Evolutionary conservation across 1,284 basidiomycete species (phyloP).

Genomic region (Coniferiporia sulphurascens): DNA sequence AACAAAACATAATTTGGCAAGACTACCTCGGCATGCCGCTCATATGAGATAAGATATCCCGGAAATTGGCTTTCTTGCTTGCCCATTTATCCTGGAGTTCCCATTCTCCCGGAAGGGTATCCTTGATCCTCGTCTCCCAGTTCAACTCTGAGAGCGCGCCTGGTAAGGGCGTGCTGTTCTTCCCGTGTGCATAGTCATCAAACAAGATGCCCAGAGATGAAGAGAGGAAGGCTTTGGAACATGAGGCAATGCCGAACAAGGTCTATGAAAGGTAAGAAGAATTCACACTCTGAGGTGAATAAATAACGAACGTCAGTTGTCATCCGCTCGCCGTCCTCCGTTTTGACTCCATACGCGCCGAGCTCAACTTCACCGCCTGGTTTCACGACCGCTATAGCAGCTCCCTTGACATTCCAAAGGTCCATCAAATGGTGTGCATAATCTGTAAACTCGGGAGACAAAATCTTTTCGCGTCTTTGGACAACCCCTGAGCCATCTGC

Average conservation of each 20-base stretch:
- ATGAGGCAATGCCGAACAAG: constrained; percentile 38
- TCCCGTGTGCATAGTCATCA: constrained; percentile 26
- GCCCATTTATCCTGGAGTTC: constrained; percentile 33
- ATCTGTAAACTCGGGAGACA: not conserved
- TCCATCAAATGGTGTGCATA: constrained; percentile 11
- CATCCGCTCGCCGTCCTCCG: constrained; percentile 29
- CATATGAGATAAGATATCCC: constrained; percentile 31
- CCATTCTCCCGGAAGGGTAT: constrained; percentile 38
- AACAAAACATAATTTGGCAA: not conserved
- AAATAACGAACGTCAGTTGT: constrained; percentile 27
- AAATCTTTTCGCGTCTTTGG: not conserved
- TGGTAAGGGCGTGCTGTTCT: constrained; percentile 29
- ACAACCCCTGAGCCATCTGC: too few species aligned
- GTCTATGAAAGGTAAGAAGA: constrained; percentile 26
- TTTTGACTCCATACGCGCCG: constrained; percentile 21
- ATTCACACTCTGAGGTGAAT: not conserved
- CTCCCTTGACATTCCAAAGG: constrained; percentile 11
- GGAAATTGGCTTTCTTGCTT: constrained; percentile 30
- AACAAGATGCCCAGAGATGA: constrained; percentile 36
- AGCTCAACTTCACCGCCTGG: constrained; percentile 12
- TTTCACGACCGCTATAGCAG: constrained; percentile 6
- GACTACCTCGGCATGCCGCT: constrained; percentile 22
- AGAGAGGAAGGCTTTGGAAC: constrained; percentile 41
- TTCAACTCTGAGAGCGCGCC: constrained; percentile 23
- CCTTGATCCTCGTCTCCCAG: constrained; percentile 37